Conservation (phyloP, 2,329 filamentous ascomycete genomes). For the Rhinocladiella similis region DNA sequence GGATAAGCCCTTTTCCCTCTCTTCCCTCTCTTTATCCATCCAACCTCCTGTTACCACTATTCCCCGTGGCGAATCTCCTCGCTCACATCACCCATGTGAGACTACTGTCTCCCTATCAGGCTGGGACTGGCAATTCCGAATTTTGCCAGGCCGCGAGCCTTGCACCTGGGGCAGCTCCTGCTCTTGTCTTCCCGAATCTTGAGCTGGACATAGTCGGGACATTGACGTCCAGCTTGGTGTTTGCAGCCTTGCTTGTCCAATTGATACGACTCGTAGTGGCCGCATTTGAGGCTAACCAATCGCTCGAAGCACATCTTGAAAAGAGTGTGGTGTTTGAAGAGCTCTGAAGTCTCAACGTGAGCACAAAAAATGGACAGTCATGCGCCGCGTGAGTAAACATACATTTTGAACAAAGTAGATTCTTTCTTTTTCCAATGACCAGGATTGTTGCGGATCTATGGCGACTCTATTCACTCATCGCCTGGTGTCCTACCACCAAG, state of each 20-base stretch:
- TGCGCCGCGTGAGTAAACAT: neutral
- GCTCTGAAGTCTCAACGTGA: constrained; percentile 1
- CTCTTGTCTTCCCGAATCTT: constrained; percentile 28
- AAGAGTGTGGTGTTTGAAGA: neutral
- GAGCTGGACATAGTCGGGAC: constrained; percentile 27
- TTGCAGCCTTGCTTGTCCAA: constrained; percentile 29
- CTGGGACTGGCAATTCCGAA: constrained; percentile 30
- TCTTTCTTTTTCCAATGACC: constrained; percentile 3
- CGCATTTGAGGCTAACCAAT: constrained; percentile 26
- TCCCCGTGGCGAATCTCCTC: no score
- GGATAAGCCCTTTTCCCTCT: no score
- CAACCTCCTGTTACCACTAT: no score
- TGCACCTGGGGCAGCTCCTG: constrained; percentile 29
- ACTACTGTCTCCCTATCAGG: constrained; percentile 15
- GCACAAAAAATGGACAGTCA: neutral
- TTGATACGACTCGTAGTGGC: constrained; percentile 30
- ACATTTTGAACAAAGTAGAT: neutral
- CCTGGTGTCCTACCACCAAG: constrained; percentile 17
- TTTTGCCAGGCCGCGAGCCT: constrained; percentile 24
- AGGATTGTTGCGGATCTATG: constrained; percentile 3
- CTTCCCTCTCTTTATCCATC: no score
- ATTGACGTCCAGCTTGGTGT: constrained; percentile 22
- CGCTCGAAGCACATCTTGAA: constrained; percentile 31
- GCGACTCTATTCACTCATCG: constrained; percentile 5
- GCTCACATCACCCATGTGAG: neutral